phyloP scores from a whole-genome alignment of 2,329 filamentous ascomycete genomes.

The Alternaria tenuissima region DNA sequence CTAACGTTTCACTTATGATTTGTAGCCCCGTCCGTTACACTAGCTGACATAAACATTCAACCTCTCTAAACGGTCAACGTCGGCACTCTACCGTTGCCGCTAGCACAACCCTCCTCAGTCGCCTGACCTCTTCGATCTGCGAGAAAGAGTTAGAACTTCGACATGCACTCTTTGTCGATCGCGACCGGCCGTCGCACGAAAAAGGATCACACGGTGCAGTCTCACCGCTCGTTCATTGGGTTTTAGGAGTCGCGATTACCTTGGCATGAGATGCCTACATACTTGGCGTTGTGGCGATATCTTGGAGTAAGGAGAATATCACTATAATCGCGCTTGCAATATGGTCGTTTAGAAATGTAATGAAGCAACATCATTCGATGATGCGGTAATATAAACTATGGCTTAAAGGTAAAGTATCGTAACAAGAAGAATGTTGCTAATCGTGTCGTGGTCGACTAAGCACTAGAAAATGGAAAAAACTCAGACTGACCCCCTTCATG shows the following conservation, averaged over 20 bases:
- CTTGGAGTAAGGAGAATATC: neutral
- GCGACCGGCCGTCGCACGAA: neutral
- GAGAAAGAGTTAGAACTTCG: neutral
- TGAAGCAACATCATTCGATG: neutral
- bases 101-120: neutral
- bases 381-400: neutral
- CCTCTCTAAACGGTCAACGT: slow-evolving; percentile 2
- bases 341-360: neutral
- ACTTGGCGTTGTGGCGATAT: neutral
- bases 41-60: neutral
- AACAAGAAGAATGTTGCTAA: neutral
- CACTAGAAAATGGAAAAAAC: neutral
- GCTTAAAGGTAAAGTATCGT: neutral
- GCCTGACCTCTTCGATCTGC: slow-evolving; percentile 5
- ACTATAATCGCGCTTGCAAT: neutral
- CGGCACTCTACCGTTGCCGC: slow-evolving; percentile 1
- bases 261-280: neutral
- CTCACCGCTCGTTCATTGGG: slow-evolving; percentile 3
- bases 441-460: neutral
- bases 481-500: neutral
- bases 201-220: slow-evolving; percentile 2
- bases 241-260: neutral
- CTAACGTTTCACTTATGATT: neutral
- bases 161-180: neutral
- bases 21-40: neutral